Conservation (phyloP, 108 stramenopile species). For the Skeletonema menzelii region DNA sequence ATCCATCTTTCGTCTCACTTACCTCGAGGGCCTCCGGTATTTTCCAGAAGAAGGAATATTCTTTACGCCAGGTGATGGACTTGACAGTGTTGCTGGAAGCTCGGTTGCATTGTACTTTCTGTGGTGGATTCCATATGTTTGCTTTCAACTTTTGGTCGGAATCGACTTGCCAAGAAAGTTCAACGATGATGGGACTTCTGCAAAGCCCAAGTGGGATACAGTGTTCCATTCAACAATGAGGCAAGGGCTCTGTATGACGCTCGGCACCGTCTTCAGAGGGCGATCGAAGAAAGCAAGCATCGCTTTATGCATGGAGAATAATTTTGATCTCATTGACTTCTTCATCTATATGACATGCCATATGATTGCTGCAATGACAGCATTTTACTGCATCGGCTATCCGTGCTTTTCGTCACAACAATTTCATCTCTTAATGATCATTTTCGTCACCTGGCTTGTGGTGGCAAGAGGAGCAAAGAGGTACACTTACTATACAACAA, state of each 20-base stretch:
- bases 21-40: constrained; percentile 34
- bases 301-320: constrained; percentile 47
- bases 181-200: constrained; percentile 21
- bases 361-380: constrained; percentile 22
- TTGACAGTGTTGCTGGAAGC: constrained; percentile 51
- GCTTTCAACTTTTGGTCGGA: constrained; percentile 55
- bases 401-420: constrained; percentile 35
- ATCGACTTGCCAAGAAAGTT: constrained; percentile 50
- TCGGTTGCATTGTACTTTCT: constrained; percentile 45
- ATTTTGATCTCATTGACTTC: constrained; percentile 59
- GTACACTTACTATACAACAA: constrained; percentile 59
- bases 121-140: constrained; percentile 59
- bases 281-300: constrained; percentile 42
- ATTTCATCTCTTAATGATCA: constrained; percentile 26
- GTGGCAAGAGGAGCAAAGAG: constrained; percentile 48
- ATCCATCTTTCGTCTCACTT: constrained; percentile 40
- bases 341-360: constrained; percentile 57
- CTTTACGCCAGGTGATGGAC: constrained; percentile 27
- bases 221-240: constrained; percentile 58
- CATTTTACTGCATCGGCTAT: constrained; percentile 49
- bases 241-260: constrained; percentile 29
- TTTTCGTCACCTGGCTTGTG: constrained; percentile 9
- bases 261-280: constrained; percentile 50
- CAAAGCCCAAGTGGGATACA: constrained; percentile 54
- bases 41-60: constrained; percentile 31